Percentiles rank a stretch among this genome's conserved stretches.
phyloP scores from a whole-genome alignment of 2,329 filamentous ascomycete species.

The Diaporthe sp. region DNA sequence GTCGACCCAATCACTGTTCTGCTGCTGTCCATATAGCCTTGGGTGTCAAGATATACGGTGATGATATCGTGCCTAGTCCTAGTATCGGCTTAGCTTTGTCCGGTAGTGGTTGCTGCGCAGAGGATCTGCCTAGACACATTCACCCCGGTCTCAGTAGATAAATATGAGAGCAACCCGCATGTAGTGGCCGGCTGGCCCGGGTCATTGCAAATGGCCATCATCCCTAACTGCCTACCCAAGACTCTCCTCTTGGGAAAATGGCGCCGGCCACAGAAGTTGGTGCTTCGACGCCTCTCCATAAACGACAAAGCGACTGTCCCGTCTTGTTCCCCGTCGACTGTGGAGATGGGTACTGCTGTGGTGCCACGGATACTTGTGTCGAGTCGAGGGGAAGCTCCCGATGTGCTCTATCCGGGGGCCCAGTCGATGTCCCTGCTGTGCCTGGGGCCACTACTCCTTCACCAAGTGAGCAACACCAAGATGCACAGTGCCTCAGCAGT shows the following conservation, averaged over 20 bases:
- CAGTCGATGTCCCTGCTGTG: background rate
- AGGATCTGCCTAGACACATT: background rate
- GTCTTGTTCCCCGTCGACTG: conserved; percentile 16
- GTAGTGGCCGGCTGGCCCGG: background rate
- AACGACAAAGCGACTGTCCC: conserved; percentile 26
- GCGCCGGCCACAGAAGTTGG: background rate
- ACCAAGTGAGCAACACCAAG: conserved; percentile 4
- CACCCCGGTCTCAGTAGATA: background rate
- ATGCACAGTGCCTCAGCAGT: background rate
- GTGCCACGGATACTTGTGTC: background rate
- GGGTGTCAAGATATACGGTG: background rate
- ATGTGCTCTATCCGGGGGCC: background rate
- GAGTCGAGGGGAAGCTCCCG: background rate
- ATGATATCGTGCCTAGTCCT: background rate
- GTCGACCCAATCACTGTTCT: conserved; percentile 5
- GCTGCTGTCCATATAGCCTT: background rate
- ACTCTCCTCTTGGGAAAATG: background rate
- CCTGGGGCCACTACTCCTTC: background rate
- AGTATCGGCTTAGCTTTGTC: background rate
- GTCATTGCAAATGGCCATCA: background rate
- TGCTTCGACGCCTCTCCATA: background rate
- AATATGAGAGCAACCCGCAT: background rate
- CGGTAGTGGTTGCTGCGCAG: background rate
- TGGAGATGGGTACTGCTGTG: conserved; percentile 35
- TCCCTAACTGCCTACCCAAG: background rate